These are phyloP conservation scores for Paraglomus brasilianum DNA, from an alignment of 192 early-diverging fungal genomes.

Conservation along the genomic window DNA sequence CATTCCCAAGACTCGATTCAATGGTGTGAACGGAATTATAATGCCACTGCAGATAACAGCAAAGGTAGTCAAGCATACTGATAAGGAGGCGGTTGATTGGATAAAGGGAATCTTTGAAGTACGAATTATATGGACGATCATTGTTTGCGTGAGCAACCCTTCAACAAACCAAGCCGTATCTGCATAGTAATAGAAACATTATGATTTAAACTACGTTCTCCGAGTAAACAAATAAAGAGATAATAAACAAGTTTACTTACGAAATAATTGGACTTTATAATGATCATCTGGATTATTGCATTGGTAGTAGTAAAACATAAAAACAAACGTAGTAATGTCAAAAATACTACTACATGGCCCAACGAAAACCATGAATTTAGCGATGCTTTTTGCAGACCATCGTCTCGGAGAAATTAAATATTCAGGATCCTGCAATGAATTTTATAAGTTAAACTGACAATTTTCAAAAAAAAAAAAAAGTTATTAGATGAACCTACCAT, in stretches of 20 bases:
- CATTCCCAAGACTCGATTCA: slow-evolving; percentile 37
- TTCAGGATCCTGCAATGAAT: slow-evolving; percentile 37
- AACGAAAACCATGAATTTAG: slow-evolving; percentile 50
- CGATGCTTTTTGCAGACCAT: slow-evolving; percentile 44
- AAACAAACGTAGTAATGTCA: slow-evolving; percentile 44
- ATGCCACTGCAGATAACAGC: slow-evolving; percentile 32
- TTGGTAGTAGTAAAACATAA: slow-evolving; percentile 45
- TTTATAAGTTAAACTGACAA: background rate
- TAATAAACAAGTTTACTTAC: background rate
- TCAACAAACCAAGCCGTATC: slow-evolving; percentile 48
- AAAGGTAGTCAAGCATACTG: slow-evolving; percentile 32
- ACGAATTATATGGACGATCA: slow-evolving; percentile 50
- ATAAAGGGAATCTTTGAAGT: slow-evolving; percentile 50
- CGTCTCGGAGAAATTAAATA: slow-evolving; percentile 43
- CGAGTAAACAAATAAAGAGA: background rate
- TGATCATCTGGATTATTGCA: slow-evolving; percentile 28
- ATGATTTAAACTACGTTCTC: too few species aligned
- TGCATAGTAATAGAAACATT: background rate
- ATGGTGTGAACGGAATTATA: slow-evolving; percentile 33
- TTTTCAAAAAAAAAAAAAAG: background rate
- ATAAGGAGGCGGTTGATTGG: slow-evolving; percentile 37
- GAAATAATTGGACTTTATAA: slow-evolving; percentile 30
- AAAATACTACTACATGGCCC: slow-evolving; percentile 50
- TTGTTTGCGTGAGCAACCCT: slow-evolving; percentile 43
- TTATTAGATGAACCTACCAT: slow-evolving; percentile 28